phyloP scores from a whole-genome alignment of 78 protist species.

The Thecamonas trahens region DNA sequence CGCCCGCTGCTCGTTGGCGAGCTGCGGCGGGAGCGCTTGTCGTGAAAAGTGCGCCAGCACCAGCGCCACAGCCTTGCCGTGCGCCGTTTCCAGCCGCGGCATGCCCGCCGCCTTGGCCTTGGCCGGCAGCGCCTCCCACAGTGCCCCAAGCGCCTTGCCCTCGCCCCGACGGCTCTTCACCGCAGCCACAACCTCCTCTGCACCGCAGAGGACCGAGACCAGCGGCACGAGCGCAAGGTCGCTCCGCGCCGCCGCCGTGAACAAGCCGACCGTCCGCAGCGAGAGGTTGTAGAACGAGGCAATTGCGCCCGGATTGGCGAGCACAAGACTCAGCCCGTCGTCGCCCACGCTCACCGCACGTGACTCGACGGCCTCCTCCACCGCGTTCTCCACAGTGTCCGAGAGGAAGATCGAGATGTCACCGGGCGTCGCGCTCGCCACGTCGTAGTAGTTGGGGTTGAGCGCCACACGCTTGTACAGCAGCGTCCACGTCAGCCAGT shows the following conservation, averaged over 20 bases:
- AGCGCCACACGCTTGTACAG: constrained; percentile 81
- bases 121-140: constrained; percentile 6
- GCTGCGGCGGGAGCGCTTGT: constrained; percentile 31
- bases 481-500: constrained; percentile 93
- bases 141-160: constrained; percentile 43
- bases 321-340: constrained; percentile 60
- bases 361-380: constrained; percentile 71
- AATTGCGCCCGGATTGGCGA: constrained; percentile 90
- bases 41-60: constrained; percentile 80
- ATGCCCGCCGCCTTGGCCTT: constrained; percentile 34
- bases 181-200: too few relatives aligned
- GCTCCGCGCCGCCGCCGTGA: neutral
- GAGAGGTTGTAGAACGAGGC: constrained; percentile 89
- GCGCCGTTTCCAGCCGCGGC: too few relatives aligned
- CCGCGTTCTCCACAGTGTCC: constrained; percentile 86
- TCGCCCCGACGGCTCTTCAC: constrained; percentile 78
- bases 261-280: too few relatives aligned
- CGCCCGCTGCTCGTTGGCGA: constrained; percentile 24
- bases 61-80: constrained; percentile 75
- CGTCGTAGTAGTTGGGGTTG: constrained; percentile 90
- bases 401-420: constrained; percentile 86
- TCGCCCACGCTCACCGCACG: constrained; percentile 59
- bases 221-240: constrained; percentile 43
- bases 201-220: too few relatives aligned
- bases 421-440: constrained; percentile 57